Conservation (phyloP, 257 asterid species). For the Penstemon newberryi region DNA sequence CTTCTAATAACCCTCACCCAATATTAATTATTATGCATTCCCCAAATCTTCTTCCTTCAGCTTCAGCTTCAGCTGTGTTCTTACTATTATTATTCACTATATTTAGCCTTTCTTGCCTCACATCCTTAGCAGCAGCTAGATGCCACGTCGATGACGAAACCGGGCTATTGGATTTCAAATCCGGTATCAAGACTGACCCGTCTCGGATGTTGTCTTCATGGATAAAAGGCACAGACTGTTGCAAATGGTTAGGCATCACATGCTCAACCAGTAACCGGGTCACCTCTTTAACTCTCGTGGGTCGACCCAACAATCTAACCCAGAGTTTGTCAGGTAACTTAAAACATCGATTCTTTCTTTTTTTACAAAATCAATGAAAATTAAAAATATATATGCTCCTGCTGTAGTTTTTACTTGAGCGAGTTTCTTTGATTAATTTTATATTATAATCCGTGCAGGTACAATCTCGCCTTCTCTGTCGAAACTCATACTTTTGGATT, state of each 20-base stretch:
- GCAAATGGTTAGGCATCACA: slow-evolving; percentile 59
- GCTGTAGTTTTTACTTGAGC: no score
- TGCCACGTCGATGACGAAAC: slow-evolving; percentile 70
- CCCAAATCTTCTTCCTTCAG: slow-evolving; percentile 11
- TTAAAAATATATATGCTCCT: no score
- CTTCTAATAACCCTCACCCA: not conserved
- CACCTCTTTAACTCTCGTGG: slow-evolving; percentile 34
- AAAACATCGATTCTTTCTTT: no score
- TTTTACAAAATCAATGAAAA: no score
- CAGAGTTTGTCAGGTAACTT: slow-evolving; percentile 33
- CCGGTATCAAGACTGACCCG: slow-evolving; percentile 71
- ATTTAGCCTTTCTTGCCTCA: slow-evolving; percentile 12
- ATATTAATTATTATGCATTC: slow-evolving; percentile 20
- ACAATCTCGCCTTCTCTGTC: slow-evolving; percentile 64
- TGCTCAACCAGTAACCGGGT: slow-evolving; percentile 54
- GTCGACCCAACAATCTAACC: slow-evolving; percentile 39
- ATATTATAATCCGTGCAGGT: not conserved
- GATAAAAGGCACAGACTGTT: slow-evolving; percentile 76
- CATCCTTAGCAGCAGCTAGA: slow-evolving; percentile 45
- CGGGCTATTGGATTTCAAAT: slow-evolving; percentile 61
- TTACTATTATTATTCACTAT: slow-evolving; percentile 27
- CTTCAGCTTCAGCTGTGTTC: not conserved
- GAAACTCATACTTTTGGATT: slow-evolving; percentile 43
- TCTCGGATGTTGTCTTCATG: slow-evolving; percentile 57
- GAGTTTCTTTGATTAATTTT: no score